A percentile compares a stretch with the other conserved stretches of the same genome.
phyloP scores from a whole-genome alignment of 371 early-diverging fungal species.

The Dinochytrium kinnereticum region DNA sequence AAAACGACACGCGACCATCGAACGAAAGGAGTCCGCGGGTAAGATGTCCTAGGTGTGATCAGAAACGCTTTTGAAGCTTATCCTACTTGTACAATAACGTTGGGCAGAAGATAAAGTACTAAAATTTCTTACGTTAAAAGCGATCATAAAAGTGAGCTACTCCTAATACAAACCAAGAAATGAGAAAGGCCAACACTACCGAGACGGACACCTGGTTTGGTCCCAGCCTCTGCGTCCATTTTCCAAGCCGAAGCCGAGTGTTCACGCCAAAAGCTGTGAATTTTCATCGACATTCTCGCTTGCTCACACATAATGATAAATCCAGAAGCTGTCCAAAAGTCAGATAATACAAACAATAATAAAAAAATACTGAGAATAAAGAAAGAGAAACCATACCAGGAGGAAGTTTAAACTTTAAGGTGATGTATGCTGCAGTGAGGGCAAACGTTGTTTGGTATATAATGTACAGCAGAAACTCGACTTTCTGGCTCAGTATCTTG shows the following conservation, averaged over 20 bases:
- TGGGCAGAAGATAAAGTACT: conserved; percentile 33
- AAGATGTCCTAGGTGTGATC: conserved; percentile 16
- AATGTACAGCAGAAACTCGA: conserved; percentile 15
- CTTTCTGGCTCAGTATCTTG: background rate
- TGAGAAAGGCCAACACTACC: conserved; percentile 21
- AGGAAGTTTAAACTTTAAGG: conserved; percentile 18
- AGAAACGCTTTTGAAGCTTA: background rate
- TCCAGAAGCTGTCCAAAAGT: conserved; percentile 25
- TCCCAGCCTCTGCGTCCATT: background rate
- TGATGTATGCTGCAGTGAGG: conserved; percentile 19
- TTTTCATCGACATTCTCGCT: conserved; percentile 29
- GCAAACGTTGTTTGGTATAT: conserved; percentile 21
- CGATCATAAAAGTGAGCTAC: background rate
- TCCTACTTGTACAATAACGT: conserved; percentile 26
- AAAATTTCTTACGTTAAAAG: background rate
- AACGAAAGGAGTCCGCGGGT: conserved; percentile 32
- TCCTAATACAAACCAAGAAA: background rate
- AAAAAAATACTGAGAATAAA: too few relatives aligned
- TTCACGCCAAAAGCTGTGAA: conserved; percentile 29
- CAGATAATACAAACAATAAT: too few relatives aligned
- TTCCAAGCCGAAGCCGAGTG: conserved; percentile 10
- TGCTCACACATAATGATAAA: conserved; percentile 36
- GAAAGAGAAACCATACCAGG: conserved; percentile 21
- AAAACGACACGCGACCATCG: conserved; percentile 30
- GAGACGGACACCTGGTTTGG: background rate